These are phyloP conservation scores for Apiospora marii DNA, from an alignment of 2,329 filamentous ascomycete genomes.

Conservation along the genomic window DNA sequence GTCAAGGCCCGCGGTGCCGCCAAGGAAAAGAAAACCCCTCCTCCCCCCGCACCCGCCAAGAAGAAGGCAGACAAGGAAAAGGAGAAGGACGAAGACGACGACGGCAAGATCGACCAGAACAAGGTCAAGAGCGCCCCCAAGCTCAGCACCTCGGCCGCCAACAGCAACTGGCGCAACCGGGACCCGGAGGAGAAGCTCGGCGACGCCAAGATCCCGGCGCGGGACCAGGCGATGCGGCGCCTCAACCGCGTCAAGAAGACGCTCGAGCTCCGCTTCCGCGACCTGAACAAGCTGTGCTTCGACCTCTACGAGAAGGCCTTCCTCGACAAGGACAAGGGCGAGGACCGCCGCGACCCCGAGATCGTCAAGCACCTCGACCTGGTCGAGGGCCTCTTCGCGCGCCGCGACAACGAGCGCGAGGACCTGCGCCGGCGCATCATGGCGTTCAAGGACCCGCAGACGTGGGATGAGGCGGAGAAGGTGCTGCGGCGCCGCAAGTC, in stretches of 20 bases:
- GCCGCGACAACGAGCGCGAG: conserved; percentile 8
- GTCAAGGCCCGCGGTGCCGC: background rate
- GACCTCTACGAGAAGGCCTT: background rate
- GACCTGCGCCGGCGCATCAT: background rate
- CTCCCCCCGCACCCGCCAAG: background rate
- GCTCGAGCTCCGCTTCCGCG: background rate
- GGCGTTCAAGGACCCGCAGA: background rate
- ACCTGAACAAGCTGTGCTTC: background rate
- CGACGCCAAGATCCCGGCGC: background rate
- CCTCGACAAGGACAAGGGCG: background rate
- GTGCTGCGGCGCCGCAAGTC: background rate
- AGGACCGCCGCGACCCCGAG: conserved; percentile 1
- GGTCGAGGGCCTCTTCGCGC: background rate
- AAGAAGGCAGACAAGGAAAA: background rate
- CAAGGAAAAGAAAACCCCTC: background rate
- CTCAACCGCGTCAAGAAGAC: background rate
- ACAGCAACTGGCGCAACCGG: conserved; percentile 4
- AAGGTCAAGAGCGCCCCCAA: background rate
- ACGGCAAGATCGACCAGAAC: background rate
- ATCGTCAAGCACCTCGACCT: background rate
- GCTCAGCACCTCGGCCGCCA: background rate
- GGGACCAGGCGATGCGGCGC: background rate
- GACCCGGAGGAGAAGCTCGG: background rate
- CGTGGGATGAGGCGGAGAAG: background rate
- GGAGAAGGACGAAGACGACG: background rate